Evolutionary conservation across 306 rosid genomes (phyloP).

Genomic region (Cercis canadensis): DNA sequence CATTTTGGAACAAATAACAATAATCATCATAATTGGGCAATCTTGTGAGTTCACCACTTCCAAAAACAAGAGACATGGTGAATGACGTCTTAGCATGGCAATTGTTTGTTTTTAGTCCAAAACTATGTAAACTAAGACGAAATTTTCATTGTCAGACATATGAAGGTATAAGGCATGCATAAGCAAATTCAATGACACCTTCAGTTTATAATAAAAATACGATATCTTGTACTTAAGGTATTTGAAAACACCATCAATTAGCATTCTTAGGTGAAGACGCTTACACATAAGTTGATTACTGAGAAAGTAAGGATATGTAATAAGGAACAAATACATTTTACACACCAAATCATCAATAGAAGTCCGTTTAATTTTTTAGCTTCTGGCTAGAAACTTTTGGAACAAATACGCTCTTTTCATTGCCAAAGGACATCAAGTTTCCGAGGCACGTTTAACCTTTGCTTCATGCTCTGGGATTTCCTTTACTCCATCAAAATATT

Average conservation of each 20-base stretch:
- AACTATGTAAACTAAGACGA: neutral
- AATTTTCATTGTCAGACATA: too few species aligned
- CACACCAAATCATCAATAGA: too few species aligned
- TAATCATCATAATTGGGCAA: conserved; percentile 7
- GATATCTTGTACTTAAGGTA: too few species aligned
- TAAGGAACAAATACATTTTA: too few species aligned
- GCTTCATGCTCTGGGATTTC: neutral
- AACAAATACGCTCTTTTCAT: conserved; percentile 4
- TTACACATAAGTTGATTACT: too few species aligned
- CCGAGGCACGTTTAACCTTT: conserved; percentile 1
- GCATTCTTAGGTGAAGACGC: too few species aligned
- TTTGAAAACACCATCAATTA: too few species aligned
- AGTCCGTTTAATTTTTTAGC: too few species aligned
- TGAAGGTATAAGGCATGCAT: too few species aligned
- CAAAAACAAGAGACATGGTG: conserved; percentile 5
- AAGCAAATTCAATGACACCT: too few species aligned
- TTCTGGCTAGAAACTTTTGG: neutral
- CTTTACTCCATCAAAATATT: neutral
- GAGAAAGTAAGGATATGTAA: too few species aligned
- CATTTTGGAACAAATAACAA: neutral
- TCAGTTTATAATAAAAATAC: too few species aligned
- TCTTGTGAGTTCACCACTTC: conserved; percentile 10
- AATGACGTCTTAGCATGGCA: neutral
- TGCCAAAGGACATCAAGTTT: neutral
- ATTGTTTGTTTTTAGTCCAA: neutral